Evolutionary conservation across 1,284 basidiomycete species (phyloP), one percentile per base, ranked within the genome.

Genomic region (Puccinia triticina): DNA sequence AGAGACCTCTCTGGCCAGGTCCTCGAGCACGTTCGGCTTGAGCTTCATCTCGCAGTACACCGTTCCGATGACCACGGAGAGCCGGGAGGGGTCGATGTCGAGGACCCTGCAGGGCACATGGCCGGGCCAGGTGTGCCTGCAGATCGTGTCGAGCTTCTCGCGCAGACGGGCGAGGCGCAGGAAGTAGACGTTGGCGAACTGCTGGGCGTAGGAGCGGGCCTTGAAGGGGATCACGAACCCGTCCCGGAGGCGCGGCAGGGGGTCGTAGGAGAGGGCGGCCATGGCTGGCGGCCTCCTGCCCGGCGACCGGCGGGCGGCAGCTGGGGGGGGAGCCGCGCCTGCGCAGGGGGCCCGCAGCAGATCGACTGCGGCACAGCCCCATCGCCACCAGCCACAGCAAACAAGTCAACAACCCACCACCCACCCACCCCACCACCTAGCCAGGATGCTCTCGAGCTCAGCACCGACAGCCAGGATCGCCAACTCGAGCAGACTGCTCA

Each of bases 131-230:
- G 32, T 57, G 1, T 37, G 8, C 10, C 7, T 11, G 23, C 66
- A 71, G 0, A n/a, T 53, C 37, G 12, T 16, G 1, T 34, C 59
- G 23, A 80, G 59, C 11, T n/a, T 73, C 29, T 40, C 21, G 16
- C 67, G 34, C 29, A 80, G n/a, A 32, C 43, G 32, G 16, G 1
- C 10, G 0, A 80, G 37, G 26, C 78, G 43, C 21, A 71, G 55
- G 26, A 43, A 80, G 40, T 80, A 82, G 43, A 82, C 55, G 29
- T 82, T 82, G 10, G 79, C 48, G 29, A 75, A 82, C 59, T 80
- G 78, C 14, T 50, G 67, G 5, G 48, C 50, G 53, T 71, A 80
- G 16, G 32, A 37, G 32, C 78, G 67, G 8, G 66, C 18, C 23
- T 80, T 80, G 48, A 57, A 72, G 59, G 66, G 40, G 26, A 80